Percentiles rank a stretch among this genome's conserved stretches.
Evolutionary conservation across 495 filamentous ascomycete genomes (phyloP).

Genomic region (Penicillium lividum): DNA sequence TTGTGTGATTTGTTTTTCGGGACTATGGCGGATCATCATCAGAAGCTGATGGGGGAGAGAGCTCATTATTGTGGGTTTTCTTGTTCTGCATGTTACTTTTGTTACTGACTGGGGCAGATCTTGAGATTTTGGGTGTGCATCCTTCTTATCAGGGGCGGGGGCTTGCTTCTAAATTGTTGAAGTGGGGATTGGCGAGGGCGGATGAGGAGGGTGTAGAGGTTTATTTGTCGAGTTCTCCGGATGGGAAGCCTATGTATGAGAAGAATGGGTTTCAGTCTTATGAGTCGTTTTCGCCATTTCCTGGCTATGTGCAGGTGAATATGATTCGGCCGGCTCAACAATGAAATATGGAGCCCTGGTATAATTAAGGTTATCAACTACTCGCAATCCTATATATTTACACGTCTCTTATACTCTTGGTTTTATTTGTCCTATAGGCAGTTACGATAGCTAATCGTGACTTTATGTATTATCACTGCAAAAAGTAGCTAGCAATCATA

Average conservation of each 20-base stretch:
- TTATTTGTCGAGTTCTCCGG: conserved; percentile 36
- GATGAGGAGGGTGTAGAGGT: conserved; percentile 40
- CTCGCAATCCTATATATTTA: no score
- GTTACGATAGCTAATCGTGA: no score
- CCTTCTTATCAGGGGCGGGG: conserved; percentile 41
- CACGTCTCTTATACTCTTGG: no score
- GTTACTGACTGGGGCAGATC: conserved; percentile 23
- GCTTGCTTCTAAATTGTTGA: conserved; percentile 38
- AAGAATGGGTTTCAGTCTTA: conserved; percentile 34
- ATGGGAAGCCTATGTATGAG: conserved; percentile 33
- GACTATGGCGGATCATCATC: no score
- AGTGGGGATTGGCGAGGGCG: conserved; percentile 43
- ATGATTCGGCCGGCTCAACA: conserved; percentile 24
- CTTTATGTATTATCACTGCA: no score
- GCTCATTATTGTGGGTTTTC: conserved; percentile 31
- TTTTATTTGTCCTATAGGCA: no score
- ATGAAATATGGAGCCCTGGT: neutral
- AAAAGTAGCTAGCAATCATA: no score
- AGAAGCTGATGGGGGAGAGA: no score
- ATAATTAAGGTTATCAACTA: no score
- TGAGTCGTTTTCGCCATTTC: conserved; percentile 19
- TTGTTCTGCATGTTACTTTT: neutral
- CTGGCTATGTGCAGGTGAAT: conserved; percentile 20
- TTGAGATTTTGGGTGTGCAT: conserved; percentile 39
- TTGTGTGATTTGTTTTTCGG: no score